phyloP scores from a whole-genome alignment of 331 rosid genomes.

The Prunus yedoensis region DNA sequence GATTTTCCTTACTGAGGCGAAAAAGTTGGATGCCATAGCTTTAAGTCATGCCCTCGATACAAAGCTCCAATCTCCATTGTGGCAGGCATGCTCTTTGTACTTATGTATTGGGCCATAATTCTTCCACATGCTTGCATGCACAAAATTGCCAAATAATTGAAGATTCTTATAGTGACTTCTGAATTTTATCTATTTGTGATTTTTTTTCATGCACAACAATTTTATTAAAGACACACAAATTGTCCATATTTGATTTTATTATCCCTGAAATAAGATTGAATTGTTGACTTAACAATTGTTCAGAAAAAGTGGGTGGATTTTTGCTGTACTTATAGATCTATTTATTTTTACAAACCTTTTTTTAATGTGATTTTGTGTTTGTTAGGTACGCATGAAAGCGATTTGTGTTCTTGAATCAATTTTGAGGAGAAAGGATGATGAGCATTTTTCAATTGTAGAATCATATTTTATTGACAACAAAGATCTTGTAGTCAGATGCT shows the following conservation, averaged over 20 bases:
- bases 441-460: constrained; percentile 55
- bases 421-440: constrained; percentile 75
- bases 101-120: neutral
- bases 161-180: neutral
- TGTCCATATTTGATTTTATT: neutral
- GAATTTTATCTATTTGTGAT: neutral
- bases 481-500: constrained; percentile 71
- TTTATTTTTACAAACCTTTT: constrained; percentile 4
- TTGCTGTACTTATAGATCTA: neutral
- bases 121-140: neutral
- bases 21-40: constrained; percentile 75
- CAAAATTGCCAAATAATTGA: neutral
- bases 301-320: neutral
- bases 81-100: constrained; percentile 75
- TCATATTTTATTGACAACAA: constrained; percentile 72
- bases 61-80: constrained; percentile 86
- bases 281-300: neutral
- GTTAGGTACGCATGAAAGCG: constrained; percentile 99
- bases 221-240: neutral
- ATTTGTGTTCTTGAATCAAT: constrained; percentile 88
- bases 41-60: constrained; percentile 71
- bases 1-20: constrained; percentile 77
- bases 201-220: neutral
- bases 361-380: constrained; percentile 16
- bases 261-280: neutral